Evolutionary conservation across 805 yeast species (phyloP).

Genomic region (Metschnikowia orientalis): DNA sequence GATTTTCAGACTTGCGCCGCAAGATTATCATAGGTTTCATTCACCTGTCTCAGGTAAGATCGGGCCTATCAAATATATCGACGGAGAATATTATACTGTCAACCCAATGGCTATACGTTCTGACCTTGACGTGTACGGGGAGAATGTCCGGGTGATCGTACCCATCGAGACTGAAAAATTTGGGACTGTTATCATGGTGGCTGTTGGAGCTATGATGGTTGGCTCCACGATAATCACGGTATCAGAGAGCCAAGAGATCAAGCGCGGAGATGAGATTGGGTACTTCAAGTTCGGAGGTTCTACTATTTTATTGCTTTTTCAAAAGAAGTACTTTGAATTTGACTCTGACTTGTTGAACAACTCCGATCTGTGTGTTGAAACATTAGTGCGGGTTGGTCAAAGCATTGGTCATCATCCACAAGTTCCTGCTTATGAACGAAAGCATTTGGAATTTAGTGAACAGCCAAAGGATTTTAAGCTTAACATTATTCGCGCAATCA

Average conservation of each 20-base stretch:
- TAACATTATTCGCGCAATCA: constrained; percentile 51
- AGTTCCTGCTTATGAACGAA: constrained; percentile 46
- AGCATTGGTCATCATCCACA: constrained; percentile 73
- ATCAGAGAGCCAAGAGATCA: constrained; percentile 51
- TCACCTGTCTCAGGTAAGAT: constrained; percentile 75
- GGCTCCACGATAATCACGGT: constrained; percentile 80
- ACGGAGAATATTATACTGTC: constrained; percentile 92
- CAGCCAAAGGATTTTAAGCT: constrained; percentile 45
- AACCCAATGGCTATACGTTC: constrained; percentile 96
- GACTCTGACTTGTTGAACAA: constrained; percentile 73
- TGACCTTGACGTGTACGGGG: constrained; percentile 86
- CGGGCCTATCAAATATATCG: constrained; percentile 62
- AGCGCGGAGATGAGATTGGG: constrained; percentile 81
- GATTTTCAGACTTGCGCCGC: constrained; percentile 90
- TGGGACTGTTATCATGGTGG: constrained; percentile 71
- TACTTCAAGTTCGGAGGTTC: constrained; percentile 97
- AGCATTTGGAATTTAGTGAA: constrained; percentile 41
- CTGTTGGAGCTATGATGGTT: constrained; percentile 99
- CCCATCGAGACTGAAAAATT: constrained; percentile 74
- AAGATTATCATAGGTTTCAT: constrained; percentile 94
- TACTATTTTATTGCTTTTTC: constrained; percentile 68
- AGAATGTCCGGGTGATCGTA: constrained; percentile 73
- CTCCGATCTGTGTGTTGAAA: constrained; percentile 68
- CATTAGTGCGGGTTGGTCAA: constrained; percentile 86
- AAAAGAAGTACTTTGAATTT: constrained; percentile 45